phyloP scores from a whole-genome alignment of 305 asterid genomes.

The Rubia peregrina region DNA sequence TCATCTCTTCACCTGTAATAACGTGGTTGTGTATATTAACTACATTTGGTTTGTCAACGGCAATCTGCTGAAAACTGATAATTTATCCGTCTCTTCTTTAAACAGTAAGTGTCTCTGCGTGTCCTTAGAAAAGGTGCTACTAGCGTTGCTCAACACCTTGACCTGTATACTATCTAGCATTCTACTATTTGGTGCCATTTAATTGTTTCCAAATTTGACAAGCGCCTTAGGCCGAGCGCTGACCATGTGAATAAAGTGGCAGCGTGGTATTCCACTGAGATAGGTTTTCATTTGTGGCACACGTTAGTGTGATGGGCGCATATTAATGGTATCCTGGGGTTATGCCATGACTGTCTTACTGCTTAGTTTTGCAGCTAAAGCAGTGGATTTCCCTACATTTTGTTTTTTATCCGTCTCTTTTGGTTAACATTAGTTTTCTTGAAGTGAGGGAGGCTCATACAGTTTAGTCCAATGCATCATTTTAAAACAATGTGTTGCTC shows the following conservation, averaged over 20 bases:
- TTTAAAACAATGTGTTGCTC: background rate
- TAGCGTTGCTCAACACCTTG: background rate
- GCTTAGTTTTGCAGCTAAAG: conserved; percentile 16
- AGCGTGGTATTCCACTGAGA: conserved; percentile 37
- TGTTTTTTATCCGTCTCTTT: background rate
- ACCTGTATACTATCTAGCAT: background rate
- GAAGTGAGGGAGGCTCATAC: background rate
- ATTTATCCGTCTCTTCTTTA: background rate
- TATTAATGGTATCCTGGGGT: conserved; percentile 18
- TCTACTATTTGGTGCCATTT: background rate
- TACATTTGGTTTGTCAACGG: background rate
- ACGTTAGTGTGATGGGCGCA: conserved; percentile 28
- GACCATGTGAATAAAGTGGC: conserved; percentile 27
- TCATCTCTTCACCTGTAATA: background rate
- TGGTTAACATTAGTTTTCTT: no score
- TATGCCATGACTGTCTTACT: conserved; percentile 12
- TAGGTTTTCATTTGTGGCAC: conserved; percentile 30
- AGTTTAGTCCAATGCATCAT: background rate
- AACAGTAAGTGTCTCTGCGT: background rate
- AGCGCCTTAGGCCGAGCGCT: conserved; percentile 36
- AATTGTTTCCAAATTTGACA: background rate
- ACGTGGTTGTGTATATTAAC: background rate
- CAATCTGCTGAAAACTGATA: background rate
- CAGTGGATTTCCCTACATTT: conserved; percentile 21
- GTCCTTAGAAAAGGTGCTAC: background rate